These are phyloP conservation scores for Neoscytalidium dimidiatum DNA, from an alignment of 2,329 filamentous ascomycete genomes.

Conservation along the genomic window DNA sequence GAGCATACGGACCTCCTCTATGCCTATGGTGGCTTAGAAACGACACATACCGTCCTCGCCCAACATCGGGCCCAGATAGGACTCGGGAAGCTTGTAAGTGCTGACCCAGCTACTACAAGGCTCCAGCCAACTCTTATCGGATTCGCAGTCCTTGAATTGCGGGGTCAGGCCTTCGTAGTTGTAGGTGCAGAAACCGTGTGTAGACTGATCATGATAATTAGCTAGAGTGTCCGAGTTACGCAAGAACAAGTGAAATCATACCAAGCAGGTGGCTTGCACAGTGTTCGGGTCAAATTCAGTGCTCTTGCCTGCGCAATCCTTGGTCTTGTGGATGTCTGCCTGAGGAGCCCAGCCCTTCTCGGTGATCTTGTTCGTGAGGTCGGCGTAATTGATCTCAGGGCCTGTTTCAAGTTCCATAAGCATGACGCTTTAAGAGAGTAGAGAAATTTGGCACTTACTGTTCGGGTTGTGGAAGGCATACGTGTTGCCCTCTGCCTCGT, in stretches of 20 bases:
- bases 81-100: background rate
- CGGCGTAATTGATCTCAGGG: background rate
- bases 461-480: conserved; percentile 2
- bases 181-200: conserved; percentile 5
- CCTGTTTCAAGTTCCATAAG: background rate
- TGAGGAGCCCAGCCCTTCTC: conserved; percentile 1
- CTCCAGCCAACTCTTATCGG: background rate
- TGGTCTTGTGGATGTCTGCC: conserved; percentile 1
- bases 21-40: background rate
- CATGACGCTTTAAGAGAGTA: background rate
- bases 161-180: background rate
- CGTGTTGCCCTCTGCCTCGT: conserved; percentile 4
- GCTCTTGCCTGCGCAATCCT: background rate
- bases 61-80: background rate
- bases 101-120: background rate
- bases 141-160: background rate
- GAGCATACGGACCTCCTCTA: background rate
- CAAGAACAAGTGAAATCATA: background rate
- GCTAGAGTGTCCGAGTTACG: background rate
- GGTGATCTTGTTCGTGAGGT: background rate
- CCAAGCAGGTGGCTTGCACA: background rate
- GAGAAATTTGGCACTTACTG: background rate
- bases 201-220: background rate
- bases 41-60: background rate
- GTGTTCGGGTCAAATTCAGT: background rate